Conservation (phyloP, 2,329 filamentous ascomycete genomes). For the Penicillium corylophilum region DNA sequence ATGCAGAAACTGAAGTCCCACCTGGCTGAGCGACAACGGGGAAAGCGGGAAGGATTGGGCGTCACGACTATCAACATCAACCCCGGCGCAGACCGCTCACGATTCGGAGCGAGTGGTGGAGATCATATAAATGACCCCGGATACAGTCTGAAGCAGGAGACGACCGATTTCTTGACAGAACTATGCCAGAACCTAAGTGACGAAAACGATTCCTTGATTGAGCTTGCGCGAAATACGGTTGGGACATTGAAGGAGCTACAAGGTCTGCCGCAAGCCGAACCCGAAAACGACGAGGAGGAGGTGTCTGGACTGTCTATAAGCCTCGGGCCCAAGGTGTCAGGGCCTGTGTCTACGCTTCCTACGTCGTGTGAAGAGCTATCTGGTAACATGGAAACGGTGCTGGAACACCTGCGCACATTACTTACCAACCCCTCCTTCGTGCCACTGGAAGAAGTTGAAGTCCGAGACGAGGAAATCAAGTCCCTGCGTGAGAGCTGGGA, state of each 20-base stretch:
- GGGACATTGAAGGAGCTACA: slow-evolving; percentile 64
- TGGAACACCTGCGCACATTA: slow-evolving; percentile 78
- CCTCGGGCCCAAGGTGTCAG: slow-evolving; percentile 20
- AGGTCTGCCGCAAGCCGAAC: slow-evolving; percentile 43
- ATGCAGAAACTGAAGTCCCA: slow-evolving; percentile 87
- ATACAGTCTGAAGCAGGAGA: slow-evolving; percentile 78
- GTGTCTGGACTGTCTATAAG: slow-evolving; percentile 26
- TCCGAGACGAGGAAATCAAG: slow-evolving; percentile 88
- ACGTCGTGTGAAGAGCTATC: slow-evolving; percentile 68
- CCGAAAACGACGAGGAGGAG: slow-evolving; percentile 35
- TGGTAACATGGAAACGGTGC: slow-evolving; percentile 69
- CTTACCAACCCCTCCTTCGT: slow-evolving; percentile 96
- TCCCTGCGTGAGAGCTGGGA: slow-evolving; percentile 83
- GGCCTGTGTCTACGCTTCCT: slow-evolving; percentile 48
- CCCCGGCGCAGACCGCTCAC: slow-evolving; percentile 37
- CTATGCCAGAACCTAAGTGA: slow-evolving; percentile 80
- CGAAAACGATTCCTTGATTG: slow-evolving; percentile 82
- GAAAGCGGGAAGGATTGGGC: slow-evolving; percentile 54
- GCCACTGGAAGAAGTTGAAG: slow-evolving; percentile 86
- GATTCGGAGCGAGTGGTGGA: slow-evolving; percentile 31
- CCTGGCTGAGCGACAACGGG: slow-evolving; percentile 66
- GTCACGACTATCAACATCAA: slow-evolving; percentile 51
- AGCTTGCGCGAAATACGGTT: slow-evolving; percentile 69
- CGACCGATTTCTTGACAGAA: slow-evolving; percentile 84
- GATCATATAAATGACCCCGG: slow-evolving; percentile 54